Percentiles rank a stretch among this genome's conserved stretches.
Evolutionary conservation across 2,329 filamentous ascomycete species (phyloP).

Genomic region (Diaporthe capsici): DNA sequence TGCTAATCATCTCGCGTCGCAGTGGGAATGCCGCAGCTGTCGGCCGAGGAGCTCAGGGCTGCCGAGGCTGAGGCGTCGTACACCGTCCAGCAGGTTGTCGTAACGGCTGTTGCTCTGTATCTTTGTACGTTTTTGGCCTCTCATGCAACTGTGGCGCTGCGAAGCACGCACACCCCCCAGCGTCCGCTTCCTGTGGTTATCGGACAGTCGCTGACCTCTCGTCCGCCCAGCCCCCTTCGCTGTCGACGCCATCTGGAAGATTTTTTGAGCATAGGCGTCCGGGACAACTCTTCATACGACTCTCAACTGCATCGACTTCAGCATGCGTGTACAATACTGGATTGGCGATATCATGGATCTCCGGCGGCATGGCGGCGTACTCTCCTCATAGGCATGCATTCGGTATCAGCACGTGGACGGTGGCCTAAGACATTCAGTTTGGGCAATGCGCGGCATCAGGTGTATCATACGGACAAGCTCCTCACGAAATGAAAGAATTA

Average conservation of each 20-base stretch:
- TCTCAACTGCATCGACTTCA: neutral
- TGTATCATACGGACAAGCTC: slow-evolving; percentile 10
- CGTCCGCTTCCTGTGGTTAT: neutral
- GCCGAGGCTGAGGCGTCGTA: slow-evolving; percentile 77
- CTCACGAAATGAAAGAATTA: slow-evolving; percentile 13
- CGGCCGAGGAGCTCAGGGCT: slow-evolving; percentile 77
- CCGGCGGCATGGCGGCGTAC: slow-evolving; percentile 13
- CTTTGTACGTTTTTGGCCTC: slow-evolving; percentile 69
- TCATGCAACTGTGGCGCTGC: neutral
- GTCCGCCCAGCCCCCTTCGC: slow-evolving; percentile 67
- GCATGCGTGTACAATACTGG: slow-evolving; percentile 18
- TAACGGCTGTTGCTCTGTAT: slow-evolving; percentile 78
- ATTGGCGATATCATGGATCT: slow-evolving; percentile 16
- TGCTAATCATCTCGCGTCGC: slow-evolving; percentile 38
- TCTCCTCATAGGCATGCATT: slow-evolving; percentile 14
- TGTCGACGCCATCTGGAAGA: slow-evolving; percentile 61
- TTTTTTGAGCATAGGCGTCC: slow-evolving; percentile 48
- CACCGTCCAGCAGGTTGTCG: slow-evolving; percentile 77
- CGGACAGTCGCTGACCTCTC: neutral
- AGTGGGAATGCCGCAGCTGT: slow-evolving; percentile 79
- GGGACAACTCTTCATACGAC: neutral
- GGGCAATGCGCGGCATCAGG: neutral
- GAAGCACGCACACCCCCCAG: neutral
- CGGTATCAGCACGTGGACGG: slow-evolving; percentile 14
- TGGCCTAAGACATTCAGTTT: neutral